Percentiles rank a stretch among this genome's conserved stretches.
These are phyloP conservation scores for Exobasidium cylindrosporum DNA, from an alignment of 1,284 basidiomycete species.

Conservation along the genomic window DNA sequence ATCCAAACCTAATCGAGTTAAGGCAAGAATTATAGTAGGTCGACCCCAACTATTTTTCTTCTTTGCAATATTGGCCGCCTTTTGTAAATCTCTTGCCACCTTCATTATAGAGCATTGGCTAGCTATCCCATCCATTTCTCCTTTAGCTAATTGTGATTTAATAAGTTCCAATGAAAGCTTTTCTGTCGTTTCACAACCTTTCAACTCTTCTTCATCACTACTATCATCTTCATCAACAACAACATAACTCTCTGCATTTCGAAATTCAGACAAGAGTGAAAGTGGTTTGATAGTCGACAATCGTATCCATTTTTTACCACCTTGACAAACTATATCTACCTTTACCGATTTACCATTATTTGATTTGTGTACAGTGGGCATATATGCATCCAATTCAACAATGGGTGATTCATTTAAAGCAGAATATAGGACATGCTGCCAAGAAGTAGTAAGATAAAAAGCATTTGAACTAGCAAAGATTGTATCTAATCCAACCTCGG, in stretches of 20 bases:
- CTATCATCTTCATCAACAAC: conserved; percentile 15
- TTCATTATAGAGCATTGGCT: conserved; percentile 29
- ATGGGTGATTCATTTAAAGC: conserved; percentile 27
- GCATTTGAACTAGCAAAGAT: conserved; percentile 25
- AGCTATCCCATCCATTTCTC: conserved; percentile 29
- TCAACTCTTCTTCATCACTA: conserved; percentile 16
- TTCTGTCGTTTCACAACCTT: conserved; percentile 12
- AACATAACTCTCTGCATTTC: conserved; percentile 41
- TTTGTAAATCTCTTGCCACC: conserved; percentile 24
- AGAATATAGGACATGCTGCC: conserved; percentile 33
- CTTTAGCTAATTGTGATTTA: conserved; percentile 7
- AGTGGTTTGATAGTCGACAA: conserved; percentile 31
- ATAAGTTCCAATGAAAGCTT: not conserved
- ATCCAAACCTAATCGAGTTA: conserved; percentile 29
- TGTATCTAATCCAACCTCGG: not conserved
- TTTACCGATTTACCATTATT: conserved; percentile 19
- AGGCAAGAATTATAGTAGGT: conserved; percentile 28
- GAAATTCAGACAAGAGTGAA: conserved; percentile 32
- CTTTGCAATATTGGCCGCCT: conserved; percentile 23
- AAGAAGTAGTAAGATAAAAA: conserved; percentile 28
- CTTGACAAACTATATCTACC: conserved; percentile 34
- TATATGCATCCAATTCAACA: conserved; percentile 25
- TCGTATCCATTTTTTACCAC: conserved; percentile 32
- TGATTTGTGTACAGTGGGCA: conserved; percentile 16
- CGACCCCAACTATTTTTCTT: conserved; percentile 11